Evolutionary conservation across 495 filamentous ascomycete genomes (phyloP), one percentile per base, ranked within the genome.

Genomic region (Xylaria grammica): DNA sequence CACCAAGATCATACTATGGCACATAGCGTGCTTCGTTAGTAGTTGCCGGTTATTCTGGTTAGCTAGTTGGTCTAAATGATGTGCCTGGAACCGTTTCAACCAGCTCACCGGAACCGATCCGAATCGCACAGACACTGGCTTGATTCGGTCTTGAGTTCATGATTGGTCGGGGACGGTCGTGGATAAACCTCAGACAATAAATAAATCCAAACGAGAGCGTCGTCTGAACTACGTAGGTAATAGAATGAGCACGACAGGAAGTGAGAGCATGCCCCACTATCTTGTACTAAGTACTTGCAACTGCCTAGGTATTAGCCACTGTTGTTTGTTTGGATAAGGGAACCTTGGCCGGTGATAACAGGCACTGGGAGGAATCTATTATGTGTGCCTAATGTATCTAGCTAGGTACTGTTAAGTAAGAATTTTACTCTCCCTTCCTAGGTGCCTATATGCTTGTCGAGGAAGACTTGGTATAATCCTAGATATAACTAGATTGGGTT

Each of bases 91-190:
- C 45, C 32, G 22, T 52, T 30, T 34, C 26, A 54, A 26, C 49
- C 60, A 36, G 38, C 34, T 49, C 4, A 38, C 60, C 46, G 60
- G 60, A 45, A 62, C 60, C 49, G 49, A 53, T 62, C 49, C 1
- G 29, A 45, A 62, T 62, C 27, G 49, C 34, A 36, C 40, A 30
- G 34, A 2, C 40, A 38, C 8, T 48, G 17, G 51, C 40, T 22
- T 46, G 60, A 63, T 63, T 56, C 22, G 53, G 3, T 20, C 11
- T 27, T 19, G 36, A 27, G 19, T 29, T 56, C 53, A 38, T 38
- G 53, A 48, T 48, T 46, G 60, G 29, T 20, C 40, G 38, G 42
- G 30, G n/a, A 22, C 27, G 36, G 27, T 29, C 42, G 10, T 29
- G 22, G 34, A 20, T 13, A 19, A 36, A 51, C 32, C 29, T 29